Base-by-base conservation (phyloP, 345 rosid species). In the Heritiera fomes region DNA sequence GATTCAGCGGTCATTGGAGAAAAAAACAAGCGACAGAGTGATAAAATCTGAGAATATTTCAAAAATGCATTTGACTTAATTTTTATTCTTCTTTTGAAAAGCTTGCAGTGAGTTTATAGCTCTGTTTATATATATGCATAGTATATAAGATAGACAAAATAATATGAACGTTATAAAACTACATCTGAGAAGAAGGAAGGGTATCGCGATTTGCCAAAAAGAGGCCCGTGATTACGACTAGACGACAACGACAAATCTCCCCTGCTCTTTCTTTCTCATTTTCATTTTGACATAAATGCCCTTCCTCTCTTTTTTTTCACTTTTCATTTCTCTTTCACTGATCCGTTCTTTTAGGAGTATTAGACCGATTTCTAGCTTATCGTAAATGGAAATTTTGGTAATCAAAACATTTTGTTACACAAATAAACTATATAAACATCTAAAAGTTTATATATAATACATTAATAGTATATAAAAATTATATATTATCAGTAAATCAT, bases 171-270 rank as follows among this genome's bases (percentile, higher is more conserved):
- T 56, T 41, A 46, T n/a, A 9, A 18, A 47, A 12, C 62, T 49
- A 59, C 45, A 20, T 61, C 43, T 77, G 69, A 63, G 63, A 64
- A 14, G 38, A 73, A 8, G 7, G 18, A 8, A 12, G 18, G 67
- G 68, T 76, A 79, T 74, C 71, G 83, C 78, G 86, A 85, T 84
- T 80, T 69, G 82, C 80, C 87, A 84, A 79, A 80, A 77, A 86
- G 79, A 86, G 71, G 73, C 55, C 14, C 20, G 75, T 79, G 90
- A 84, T 58, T 73, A 80, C 78, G 87, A 86, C 87, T 70, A 74
- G 47, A 55, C 18, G 77, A 80, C 84, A 75, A 69, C 76, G 82
- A 84, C 85, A 77, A 73, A 23, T 3, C 60, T 32, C 1, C 13
- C 1, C 43, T 32, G 8, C 43, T 2, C 23, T 58, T 34, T 53